These are phyloP conservation scores for Sindora glabra DNA, from an alignment of 306 rosid species.

Conservation along the genomic window DNA sequence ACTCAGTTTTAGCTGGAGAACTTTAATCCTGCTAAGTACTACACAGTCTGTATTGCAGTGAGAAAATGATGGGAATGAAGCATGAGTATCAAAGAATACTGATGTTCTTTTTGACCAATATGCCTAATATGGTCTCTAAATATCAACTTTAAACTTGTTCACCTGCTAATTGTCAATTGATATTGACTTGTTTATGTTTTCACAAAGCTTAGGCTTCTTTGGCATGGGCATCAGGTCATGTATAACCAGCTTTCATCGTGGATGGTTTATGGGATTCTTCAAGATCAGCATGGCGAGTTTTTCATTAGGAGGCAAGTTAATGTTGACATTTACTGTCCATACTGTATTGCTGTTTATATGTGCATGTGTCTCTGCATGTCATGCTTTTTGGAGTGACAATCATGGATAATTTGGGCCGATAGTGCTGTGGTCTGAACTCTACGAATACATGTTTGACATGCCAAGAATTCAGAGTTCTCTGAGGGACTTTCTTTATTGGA, in stretches of 20 bases:
- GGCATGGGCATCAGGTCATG: constrained; percentile 98
- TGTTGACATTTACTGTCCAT: neutral
- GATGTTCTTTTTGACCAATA: neutral
- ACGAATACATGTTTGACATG: neutral
- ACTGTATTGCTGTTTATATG: neutral
- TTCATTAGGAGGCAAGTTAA: constrained; percentile 66
- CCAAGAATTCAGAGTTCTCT: neutral
- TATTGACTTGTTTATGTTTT: constrained; percentile 28
- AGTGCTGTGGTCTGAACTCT: too few species aligned
- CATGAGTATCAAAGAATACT: neutral
- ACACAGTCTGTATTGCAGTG: neutral
- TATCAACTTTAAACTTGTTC: neutral
- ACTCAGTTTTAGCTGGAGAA: neutral
- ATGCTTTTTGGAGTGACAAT: neutral
- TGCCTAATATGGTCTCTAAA: constrained; percentile 6
- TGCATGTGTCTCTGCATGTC: neutral
- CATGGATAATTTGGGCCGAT: too few species aligned
- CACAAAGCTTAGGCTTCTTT: constrained; percentile 89
- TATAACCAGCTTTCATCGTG: constrained; percentile 94
- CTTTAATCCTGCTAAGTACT: neutral
- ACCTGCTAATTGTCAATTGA: constrained; percentile 1
- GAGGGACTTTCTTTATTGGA: neutral
- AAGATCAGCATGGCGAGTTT: constrained; percentile 86
- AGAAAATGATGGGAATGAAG: neutral
- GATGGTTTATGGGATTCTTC: constrained; percentile 94